Evolutionary conservation across 2,329 filamentous ascomycete species (phyloP).

Genomic region (Aureobasidium melanogenum): DNA sequence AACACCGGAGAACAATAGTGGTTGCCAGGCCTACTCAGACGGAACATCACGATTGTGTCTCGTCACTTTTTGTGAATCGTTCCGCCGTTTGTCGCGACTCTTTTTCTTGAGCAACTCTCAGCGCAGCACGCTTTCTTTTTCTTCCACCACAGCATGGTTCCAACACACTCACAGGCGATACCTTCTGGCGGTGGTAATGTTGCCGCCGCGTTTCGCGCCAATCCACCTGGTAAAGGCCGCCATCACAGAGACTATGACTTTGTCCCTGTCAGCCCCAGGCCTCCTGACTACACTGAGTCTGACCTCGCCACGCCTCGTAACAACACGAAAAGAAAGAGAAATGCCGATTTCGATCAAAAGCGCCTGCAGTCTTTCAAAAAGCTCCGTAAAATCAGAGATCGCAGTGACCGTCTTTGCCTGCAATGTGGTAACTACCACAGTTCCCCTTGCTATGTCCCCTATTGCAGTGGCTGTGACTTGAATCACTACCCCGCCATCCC

Average conservation of each 20-base stretch:
- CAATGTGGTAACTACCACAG: conserved; percentile 1
- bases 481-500: neutral
- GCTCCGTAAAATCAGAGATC: neutral
- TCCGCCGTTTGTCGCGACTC: neutral
- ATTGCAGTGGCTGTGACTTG: neutral
- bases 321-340: neutral
- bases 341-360: neutral
- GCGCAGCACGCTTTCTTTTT: neutral
- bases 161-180: neutral
- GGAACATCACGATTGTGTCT: neutral
- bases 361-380: neutral
- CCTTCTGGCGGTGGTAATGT: neutral
- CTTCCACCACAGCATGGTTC: neutral
- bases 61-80: neutral
- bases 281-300: neutral
- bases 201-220: neutral
- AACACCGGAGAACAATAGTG: neutral
- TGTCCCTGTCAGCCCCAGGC: neutral
- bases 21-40: neutral
- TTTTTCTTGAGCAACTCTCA: neutral
- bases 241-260: neutral
- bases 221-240: neutral
- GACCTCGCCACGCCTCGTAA: neutral
- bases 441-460: neutral
- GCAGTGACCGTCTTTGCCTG: neutral